Conservation (phyloP, 2,329 filamentous ascomycete species). For the Aspergillus nomiae region DNA sequence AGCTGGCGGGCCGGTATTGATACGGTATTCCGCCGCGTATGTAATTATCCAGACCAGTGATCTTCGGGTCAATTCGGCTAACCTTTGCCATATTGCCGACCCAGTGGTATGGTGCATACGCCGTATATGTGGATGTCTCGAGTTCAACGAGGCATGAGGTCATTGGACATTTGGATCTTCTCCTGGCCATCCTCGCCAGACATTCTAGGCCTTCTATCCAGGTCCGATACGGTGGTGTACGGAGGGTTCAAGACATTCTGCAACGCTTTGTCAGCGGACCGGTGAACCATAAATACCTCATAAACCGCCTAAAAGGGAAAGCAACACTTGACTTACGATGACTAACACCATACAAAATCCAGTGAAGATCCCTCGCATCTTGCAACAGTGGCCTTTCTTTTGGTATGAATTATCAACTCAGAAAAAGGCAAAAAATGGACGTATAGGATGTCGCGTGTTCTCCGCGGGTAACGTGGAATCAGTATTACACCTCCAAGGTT, state of each 20-base stretch:
- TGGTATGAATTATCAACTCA: not conserved
- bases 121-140: not conserved
- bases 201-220: not conserved
- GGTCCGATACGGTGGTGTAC: not conserved
- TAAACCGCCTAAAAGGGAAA: not conserved
- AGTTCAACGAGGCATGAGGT: not conserved
- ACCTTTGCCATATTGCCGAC: constrained; percentile 14
- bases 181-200: not conserved
- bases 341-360: not conserved
- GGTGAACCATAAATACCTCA: constrained; percentile 4
- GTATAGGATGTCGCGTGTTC: not conserved
- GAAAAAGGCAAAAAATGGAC: not conserved
- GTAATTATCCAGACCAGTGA: constrained; percentile 21
- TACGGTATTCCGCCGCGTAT: constrained; percentile 24
- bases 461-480: constrained; percentile 2
- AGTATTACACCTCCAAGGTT: not conserved
- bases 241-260: not conserved
- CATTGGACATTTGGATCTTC: not conserved
- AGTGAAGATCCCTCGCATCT: not conserved
- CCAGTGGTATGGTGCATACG: not conserved
- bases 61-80: constrained; percentile 21
- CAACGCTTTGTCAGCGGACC: constrained; percentile 2
- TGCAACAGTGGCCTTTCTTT: not conserved
- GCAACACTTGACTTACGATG: not conserved
- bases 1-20: constrained; percentile 25